A percentile compares a stretch with the other conserved stretches of the same genome.
Evolutionary conservation across 2,329 filamentous ascomycete genomes (phyloP).

Genomic region (Talaromyces atroroseus): DNA sequence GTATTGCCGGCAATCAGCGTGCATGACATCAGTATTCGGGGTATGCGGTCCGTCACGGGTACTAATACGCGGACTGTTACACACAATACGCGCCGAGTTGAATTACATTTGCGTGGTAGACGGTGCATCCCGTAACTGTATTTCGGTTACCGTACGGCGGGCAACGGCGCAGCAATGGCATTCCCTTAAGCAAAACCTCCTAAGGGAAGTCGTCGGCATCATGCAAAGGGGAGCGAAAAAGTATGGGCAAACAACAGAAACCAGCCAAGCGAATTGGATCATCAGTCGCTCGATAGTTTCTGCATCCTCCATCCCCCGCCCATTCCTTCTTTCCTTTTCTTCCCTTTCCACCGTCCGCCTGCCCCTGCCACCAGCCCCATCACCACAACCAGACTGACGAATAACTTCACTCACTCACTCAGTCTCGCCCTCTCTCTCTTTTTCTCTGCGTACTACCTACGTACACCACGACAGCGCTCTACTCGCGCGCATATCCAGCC

Average conservation of each 20-base stretch:
- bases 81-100: neutral
- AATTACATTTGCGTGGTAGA: neutral
- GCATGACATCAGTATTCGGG: neutral
- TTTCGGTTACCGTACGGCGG: neutral
- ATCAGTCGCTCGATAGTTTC: neutral
- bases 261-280: slow-evolving; percentile 1
- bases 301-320: neutral
- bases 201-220: neutral
- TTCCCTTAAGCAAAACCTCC: slow-evolving; percentile 1
- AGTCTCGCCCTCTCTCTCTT: neutral
- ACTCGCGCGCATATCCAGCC: neutral
- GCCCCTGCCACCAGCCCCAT: slow-evolving; percentile 12
- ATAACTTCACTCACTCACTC: neutral
- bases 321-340: slow-evolving; percentile 12
- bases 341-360: neutral
- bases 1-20: neutral
- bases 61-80: slow-evolving; percentile 10
- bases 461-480: neutral
- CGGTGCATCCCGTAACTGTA: neutral
- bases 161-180: neutral
- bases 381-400: neutral
- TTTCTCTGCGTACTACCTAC: too few relatives aligned
- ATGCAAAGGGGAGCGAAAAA: slow-evolving; percentile 9
- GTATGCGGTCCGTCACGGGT: slow-evolving; percentile 14
- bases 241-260: too few relatives aligned